Evolutionary conservation across 208 protist species (phyloP).

Genomic region (Pavlovales sp.): DNA sequence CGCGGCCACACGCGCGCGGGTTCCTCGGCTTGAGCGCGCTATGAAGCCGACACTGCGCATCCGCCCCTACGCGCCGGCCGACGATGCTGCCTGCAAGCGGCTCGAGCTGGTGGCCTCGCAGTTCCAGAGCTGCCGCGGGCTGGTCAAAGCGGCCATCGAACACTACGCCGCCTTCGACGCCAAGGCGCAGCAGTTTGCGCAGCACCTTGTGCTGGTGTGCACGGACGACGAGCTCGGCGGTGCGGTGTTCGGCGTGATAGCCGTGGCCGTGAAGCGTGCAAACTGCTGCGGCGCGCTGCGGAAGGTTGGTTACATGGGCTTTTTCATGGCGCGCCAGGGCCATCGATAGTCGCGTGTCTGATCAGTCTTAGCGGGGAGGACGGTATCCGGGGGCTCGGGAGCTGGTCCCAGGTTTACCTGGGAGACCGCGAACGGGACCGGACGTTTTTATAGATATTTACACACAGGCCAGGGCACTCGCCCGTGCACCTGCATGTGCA

Average conservation of each 20-base stretch:
- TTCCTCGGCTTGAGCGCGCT: no score
- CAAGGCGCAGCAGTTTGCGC: neutral
- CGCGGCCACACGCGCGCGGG: no score
- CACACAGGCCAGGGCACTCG: no score
- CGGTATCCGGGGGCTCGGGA: no score
- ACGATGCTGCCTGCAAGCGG: neutral
- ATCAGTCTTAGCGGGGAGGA: no score
- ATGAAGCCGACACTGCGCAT: no score
- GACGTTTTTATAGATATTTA: no score
- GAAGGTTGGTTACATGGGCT: neutral
- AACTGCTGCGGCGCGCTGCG: neutral
- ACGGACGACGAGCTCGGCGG: neutral
- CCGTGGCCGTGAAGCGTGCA: neutral
- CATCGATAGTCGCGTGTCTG: no score
- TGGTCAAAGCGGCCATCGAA: neutral
- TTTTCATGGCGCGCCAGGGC: no score
- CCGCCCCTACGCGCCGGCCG: neutral
- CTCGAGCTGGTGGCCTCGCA: neutral
- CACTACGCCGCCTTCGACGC: neutral
- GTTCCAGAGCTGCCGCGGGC: neutral
- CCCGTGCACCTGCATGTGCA: no score
- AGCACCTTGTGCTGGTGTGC: neutral
- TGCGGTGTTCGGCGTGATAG: neutral
- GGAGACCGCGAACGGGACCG: no score
- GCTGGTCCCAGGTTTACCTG: no score